These are phyloP conservation scores for Thalassiosira livingstoniorum DNA, from an alignment of 352 stramenopile species.

Conservation along the genomic window DNA sequence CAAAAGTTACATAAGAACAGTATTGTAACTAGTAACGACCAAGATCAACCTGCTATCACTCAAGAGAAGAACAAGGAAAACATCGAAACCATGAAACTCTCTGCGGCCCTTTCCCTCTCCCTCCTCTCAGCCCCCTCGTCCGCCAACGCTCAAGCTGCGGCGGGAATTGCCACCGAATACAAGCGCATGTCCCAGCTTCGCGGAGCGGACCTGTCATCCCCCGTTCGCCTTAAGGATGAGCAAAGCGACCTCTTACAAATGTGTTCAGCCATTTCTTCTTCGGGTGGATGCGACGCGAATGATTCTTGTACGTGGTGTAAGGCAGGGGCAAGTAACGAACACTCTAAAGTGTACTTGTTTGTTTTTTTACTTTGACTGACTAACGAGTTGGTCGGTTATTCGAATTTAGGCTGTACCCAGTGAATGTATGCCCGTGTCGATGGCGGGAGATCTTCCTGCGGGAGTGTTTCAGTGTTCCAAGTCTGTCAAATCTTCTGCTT, in stretches of 20 bases:
- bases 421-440: constrained; percentile 12
- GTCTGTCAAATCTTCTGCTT: too few relatives aligned
- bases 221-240: neutral
- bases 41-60: too few relatives aligned
- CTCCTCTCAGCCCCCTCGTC: neutral
- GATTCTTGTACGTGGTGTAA: constrained; percentile 10
- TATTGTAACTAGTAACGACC: too few relatives aligned
- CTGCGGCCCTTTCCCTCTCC: neutral
- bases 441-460: constrained; percentile 6
- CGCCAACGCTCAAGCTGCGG: neutral
- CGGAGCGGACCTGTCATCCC: neutral
- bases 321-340: too few relatives aligned
- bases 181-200: constrained; percentile 4
- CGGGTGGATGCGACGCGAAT: constrained; percentile 2
- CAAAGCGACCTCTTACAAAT: neutral
- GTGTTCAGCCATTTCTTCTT: neutral
- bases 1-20: too few relatives aligned
- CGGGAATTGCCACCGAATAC: neutral
- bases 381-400: too few relatives aligned
- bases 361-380: too few relatives aligned
- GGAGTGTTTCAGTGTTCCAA: constrained; percentile 34
- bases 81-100: constrained; percentile 32
- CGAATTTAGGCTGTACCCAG: constrained; percentile 31
- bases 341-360: too few relatives aligned
- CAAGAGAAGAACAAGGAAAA: too few relatives aligned